phyloP scores from a whole-genome alignment of 352 stramenopile species.

The Pythium aquatile region DNA sequence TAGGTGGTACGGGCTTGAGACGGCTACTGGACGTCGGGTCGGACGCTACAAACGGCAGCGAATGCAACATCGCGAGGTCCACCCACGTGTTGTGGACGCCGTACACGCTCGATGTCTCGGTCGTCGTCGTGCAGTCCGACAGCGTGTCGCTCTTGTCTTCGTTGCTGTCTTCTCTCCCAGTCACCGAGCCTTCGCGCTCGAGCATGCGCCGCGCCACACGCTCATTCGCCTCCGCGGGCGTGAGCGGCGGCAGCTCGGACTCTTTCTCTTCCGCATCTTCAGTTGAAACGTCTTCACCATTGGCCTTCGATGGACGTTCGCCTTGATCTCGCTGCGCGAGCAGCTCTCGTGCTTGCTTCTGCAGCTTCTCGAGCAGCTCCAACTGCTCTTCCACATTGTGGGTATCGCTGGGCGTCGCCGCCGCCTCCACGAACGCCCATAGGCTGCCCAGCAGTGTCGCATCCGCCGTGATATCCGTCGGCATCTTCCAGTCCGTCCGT shows the following conservation, averaged over 20 bases:
- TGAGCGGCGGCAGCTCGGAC: conserved; percentile 29
- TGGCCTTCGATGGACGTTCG: not conserved
- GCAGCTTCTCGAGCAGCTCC: conserved; percentile 22
- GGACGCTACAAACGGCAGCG: conserved; percentile 65
- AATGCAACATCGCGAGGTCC: conserved; percentile 73
- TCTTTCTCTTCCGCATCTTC: conserved; percentile 2
- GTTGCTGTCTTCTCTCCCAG: conserved; percentile 28
- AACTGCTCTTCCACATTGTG: conserved; percentile 29
- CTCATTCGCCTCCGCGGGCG: conserved; percentile 57
- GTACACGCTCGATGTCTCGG: conserved; percentile 71
- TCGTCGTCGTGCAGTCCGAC: conserved; percentile 70
- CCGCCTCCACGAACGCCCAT: conserved; percentile 52
- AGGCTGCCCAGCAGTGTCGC: conserved; percentile 22
- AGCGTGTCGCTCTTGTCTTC: conserved; percentile 81
- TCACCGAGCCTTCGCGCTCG: conserved; percentile 29
- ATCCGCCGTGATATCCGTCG: not conserved
- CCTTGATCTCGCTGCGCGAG: conserved; percentile 14
- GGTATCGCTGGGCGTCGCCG: conserved; percentile 17
- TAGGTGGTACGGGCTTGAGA: conserved; percentile 55
- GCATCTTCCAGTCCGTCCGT: not conserved
- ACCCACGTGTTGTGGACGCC: conserved; percentile 80
- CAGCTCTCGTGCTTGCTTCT: conserved; percentile 32
- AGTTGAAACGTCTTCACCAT: not conserved
- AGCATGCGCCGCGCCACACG: conserved; percentile 58
- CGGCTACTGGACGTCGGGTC: conserved; percentile 26